Base-by-base conservation (phyloP, 2,329 filamentous ascomycete genomes). In the Madurella fahalii region DNA sequence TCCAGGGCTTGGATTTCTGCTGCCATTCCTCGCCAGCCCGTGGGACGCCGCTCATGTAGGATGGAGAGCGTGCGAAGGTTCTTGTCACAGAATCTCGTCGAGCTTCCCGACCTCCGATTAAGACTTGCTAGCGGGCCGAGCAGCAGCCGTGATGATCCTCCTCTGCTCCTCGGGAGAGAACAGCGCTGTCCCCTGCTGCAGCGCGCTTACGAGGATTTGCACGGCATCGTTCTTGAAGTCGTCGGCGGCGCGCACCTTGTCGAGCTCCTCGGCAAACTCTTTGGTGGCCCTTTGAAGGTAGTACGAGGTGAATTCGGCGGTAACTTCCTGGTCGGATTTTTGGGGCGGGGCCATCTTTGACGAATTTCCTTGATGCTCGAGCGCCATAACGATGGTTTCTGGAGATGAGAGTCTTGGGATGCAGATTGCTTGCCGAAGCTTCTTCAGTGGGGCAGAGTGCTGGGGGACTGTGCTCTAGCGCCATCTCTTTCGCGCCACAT, bases 191-290 rank as follows among this genome's bases (percentile, higher is more conserved):
- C 87, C 87, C 65, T 90, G 86, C 71, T 82, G 81, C 61, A 91
- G 68, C 3, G 86, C 85, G 63, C 81, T 75, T 34, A 91, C 77
- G 41, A 91, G 77, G 65, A 89, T 78, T 5, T 78, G 75, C 31
- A 90, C 77, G 3, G 81, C 80, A 49, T 83, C 82, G 55, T 74
- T 74, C 65, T 82, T 84, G 72, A 90, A 92, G 70, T 91, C 88
- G 62, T 83, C 81, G 9, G 87, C 85, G 40, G 60, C 64, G 60
- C 87, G 82, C 58, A 90, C 75, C 68, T 83, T 83, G 71, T 89
- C 84, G 39, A 92, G 77, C 67, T 91, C 88, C 61, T 90, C 85
- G 12, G 84, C 82, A 53, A 92, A 83, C 67, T 91, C 87, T 48
- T 77, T 74, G 0, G 87, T 89, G 5, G 84, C 75, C 56, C 81